These are phyloP conservation scores for Populus nigra DNA, from an alignment of 345 rosid genomes.

Conservation along the genomic window DNA sequence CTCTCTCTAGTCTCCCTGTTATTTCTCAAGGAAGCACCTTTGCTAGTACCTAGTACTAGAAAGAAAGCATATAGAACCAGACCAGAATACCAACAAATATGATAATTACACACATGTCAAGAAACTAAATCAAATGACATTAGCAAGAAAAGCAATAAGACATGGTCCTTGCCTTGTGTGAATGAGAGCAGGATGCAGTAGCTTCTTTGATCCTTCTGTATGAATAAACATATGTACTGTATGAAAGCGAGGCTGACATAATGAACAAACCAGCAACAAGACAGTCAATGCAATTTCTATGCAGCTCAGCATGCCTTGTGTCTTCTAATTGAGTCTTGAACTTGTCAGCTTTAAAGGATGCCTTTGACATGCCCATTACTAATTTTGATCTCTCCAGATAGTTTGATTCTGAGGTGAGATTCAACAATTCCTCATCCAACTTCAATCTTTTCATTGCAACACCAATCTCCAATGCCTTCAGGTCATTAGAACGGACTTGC, in stretches of 20 bases:
- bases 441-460: slow-evolving; percentile 47
- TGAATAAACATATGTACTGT: slow-evolving; percentile 62
- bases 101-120: neutral
- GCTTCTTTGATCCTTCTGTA: slow-evolving; percentile 66
- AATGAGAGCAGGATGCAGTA: slow-evolving; percentile 54
- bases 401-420: slow-evolving; percentile 54
- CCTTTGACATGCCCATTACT: slow-evolving; percentile 60
- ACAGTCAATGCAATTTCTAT: slow-evolving; percentile 59
- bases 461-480: slow-evolving; percentile 57
- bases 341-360: slow-evolving; percentile 68
- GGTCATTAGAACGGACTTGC: slow-evolving; percentile 73
- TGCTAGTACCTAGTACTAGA: neutral
- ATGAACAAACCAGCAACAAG: slow-evolving; percentile 68
- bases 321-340: slow-evolving; percentile 74
- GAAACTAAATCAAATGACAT: slow-evolving; percentile 9
- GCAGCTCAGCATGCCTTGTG: slow-evolving; percentile 61
- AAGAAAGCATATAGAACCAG: neutral
- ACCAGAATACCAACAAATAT: no score
- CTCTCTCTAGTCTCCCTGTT: neutral
- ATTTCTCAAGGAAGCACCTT: neutral
- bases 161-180: slow-evolving; percentile 35
- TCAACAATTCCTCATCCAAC: slow-evolving; percentile 52
- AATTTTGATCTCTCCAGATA: slow-evolving; percentile 58
- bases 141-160: slow-evolving; percentile 7
- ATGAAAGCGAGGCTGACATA: slow-evolving; percentile 54